Evolutionary conservation across 176 grass and related monocot genomes (phyloP), one percentile per base, ranked within the genome.

Genomic region (Coix lacrymajobi): DNA sequence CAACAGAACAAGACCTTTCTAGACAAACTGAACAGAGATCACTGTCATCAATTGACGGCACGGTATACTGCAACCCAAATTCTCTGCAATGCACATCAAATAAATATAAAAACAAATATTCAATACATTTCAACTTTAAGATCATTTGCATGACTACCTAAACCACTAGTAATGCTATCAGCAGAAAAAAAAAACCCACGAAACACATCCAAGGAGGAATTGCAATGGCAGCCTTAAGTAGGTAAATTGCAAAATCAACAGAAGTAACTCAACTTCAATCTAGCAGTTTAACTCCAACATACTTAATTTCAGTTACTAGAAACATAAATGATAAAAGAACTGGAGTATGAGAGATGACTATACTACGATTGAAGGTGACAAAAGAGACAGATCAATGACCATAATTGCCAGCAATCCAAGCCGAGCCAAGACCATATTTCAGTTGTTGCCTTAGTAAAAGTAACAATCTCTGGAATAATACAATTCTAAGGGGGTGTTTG

Each of bases 11-110:
- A 28, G 79, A 81, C 57, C 91, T 86, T 93, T 99, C 96, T 13
- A 99, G 85, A 45, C 96, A 99, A 89, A 99, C 93, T 81, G 91
- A 85, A 90, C 96, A 99, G 51, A 87, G 85, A 69, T 99, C 87
- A 15, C 69, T 90, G 74, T 96, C 91, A 77, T 99, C 96, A 52
- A 82, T 84, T 67, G 87, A 90, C 13, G 88, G 67, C 57, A 69
- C 3, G 3, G 87, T 84, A 7, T 87, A 70, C 71, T 85, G 89
- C 83, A 99, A 91, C 22, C 96, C 93, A 85, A 76, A 84, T 75
- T 96, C 96, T 90, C 96, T 99, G 83, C 82, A 87, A 76, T 28
- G 73, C 70, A 89, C 43, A 63, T 49, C 29, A 38, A 38, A 63
- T 14, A 43, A 70, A 74, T 68, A 29, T 57, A 64, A 69, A 71